Evolutionary conservation across 176 grass and related monocot species (phyloP).

Genomic region (bread wheat (Triticum aestivum)): DNA sequence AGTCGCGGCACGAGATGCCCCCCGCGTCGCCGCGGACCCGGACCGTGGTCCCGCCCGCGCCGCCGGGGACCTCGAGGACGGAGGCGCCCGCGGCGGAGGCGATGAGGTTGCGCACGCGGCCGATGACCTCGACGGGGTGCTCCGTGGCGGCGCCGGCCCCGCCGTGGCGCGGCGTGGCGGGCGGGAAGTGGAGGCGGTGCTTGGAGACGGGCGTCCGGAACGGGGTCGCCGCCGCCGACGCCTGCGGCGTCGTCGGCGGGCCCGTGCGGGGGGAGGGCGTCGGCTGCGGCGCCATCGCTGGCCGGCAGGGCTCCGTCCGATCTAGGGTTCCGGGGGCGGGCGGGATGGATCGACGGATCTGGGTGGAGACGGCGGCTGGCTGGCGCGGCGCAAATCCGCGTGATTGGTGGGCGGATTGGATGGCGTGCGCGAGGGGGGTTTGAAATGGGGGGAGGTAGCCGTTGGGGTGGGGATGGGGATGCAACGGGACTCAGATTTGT

Average conservation of each 20-base stretch:
- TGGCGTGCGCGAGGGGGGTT: neutral
- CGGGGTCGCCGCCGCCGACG: conserved; percentile 22
- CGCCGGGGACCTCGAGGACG: conserved; percentile 48
- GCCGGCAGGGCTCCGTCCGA: neutral
- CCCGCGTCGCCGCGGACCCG: conserved; percentile 66
- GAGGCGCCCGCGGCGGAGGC: conserved; percentile 31
- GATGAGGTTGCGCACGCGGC: conserved; percentile 66
- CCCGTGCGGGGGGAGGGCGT: conserved; percentile 43
- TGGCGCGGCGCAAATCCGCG: neutral
- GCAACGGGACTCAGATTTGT: conserved; percentile 37
- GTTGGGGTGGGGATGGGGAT: conserved; percentile 15
- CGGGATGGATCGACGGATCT: neutral
- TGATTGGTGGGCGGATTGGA: neutral
- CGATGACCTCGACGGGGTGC: conserved; percentile 91
- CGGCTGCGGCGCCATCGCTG: conserved; percentile 49
- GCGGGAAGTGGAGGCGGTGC: conserved; percentile 76
- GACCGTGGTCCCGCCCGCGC: conserved; percentile 40
- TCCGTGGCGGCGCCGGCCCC: conserved; percentile 45
- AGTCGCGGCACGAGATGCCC: conserved; percentile 60
- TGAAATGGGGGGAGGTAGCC: conserved; percentile 25
- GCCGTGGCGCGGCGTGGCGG: conserved; percentile 37
- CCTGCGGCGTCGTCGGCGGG: conserved; percentile 29
- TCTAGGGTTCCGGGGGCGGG: neutral
- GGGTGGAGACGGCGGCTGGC: neutral
- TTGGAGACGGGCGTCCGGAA: conserved; percentile 54